These are phyloP conservation scores for Claviceps cyperi DNA, from an alignment of 2,329 filamentous ascomycete species.

Conservation along the genomic window DNA sequence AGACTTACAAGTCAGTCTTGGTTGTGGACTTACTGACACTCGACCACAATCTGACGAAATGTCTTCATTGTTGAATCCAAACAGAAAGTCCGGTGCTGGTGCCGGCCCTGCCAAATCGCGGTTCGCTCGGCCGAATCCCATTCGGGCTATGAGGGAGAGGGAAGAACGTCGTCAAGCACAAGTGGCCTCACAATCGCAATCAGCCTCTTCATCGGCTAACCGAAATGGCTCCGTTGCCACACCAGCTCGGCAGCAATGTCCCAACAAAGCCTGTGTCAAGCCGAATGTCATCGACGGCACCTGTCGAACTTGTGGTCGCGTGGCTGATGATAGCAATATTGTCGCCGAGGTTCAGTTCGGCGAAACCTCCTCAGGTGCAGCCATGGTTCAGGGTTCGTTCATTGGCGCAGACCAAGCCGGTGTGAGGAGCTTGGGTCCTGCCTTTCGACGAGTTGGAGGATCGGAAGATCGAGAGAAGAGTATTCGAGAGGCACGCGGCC, in stretches of 20 bases:
- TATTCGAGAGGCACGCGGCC: constrained; percentile 40
- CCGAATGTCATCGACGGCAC: constrained; percentile 50
- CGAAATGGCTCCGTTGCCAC: constrained; percentile 18
- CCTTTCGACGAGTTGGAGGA: constrained; percentile 44
- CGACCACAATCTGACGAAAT: constrained; percentile 15
- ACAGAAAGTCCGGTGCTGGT: constrained; percentile 18
- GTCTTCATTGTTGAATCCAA: constrained; percentile 32
- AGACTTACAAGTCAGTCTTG: background rate
- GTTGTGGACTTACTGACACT: background rate
- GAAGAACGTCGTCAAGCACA: constrained; percentile 27
- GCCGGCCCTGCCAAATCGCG: constrained; percentile 21
- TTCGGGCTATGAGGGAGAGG: constrained; percentile 37
- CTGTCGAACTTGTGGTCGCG: constrained; percentile 72
- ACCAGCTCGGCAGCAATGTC: constrained; percentile 31
- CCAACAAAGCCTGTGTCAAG: constrained; percentile 45
- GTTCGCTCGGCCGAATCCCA: constrained; percentile 30
- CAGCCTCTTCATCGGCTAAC: constrained; percentile 14
- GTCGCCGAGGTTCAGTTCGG: constrained; percentile 87
- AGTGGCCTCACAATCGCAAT: constrained; percentile 13
- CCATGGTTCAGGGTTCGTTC: constrained; percentile 80
- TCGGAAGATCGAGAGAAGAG: constrained; percentile 45
- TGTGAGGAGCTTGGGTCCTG: constrained; percentile 51
- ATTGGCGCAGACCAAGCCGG: constrained; percentile 76
- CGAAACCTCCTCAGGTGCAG: constrained; percentile 71
- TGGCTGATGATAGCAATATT: constrained; percentile 76